Evolutionary conservation across 768 basidiomycete species (phyloP).

Genomic region (Piloderma croceum): DNA sequence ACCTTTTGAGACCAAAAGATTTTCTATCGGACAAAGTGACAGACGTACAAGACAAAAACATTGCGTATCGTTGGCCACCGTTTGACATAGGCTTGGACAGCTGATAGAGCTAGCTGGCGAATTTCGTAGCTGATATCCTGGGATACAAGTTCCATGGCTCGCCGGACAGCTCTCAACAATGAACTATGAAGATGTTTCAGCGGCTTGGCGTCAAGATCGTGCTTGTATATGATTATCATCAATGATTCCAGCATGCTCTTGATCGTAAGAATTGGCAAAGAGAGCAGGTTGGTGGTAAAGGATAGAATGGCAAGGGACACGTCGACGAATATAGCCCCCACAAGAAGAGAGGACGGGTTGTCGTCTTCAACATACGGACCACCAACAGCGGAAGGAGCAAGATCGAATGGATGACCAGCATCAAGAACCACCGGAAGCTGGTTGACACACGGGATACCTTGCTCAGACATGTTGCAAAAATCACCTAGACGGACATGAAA

Average conservation of each 20-base stretch:
- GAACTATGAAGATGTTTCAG: conserved; percentile 49
- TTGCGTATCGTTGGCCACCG: no score
- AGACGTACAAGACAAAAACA: no score
- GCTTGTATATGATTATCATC: conserved; percentile 65
- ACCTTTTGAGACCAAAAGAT: not conserved
- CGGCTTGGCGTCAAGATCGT: conserved; percentile 55
- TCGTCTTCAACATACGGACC: conserved; percentile 38
- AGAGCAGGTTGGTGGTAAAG: conserved; percentile 37
- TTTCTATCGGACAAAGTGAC: no score
- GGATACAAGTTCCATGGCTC: conserved; percentile 45
- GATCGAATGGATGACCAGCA: conserved; percentile 42
- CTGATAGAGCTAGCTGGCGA: conserved; percentile 58
- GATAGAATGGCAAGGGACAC: conserved; percentile 47
- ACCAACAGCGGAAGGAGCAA: conserved; percentile 35
- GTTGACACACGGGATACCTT: conserved; percentile 53
- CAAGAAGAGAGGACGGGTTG: conserved; percentile 37
- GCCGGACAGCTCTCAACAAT: conserved; percentile 48
- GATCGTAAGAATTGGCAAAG: conserved; percentile 49
- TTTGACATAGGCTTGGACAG: conserved; percentile 57
- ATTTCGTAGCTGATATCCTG: conserved; percentile 60
- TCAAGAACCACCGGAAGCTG: conserved; percentile 58
- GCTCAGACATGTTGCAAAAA: conserved; percentile 21
- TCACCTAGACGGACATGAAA: conserved; percentile 53
- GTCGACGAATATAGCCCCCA: conserved; percentile 64
- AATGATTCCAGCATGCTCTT: conserved; percentile 61